phyloP scores from a whole-genome alignment of 2,329 filamentous ascomycete genomes.

The Bertia moriformis region DNA sequence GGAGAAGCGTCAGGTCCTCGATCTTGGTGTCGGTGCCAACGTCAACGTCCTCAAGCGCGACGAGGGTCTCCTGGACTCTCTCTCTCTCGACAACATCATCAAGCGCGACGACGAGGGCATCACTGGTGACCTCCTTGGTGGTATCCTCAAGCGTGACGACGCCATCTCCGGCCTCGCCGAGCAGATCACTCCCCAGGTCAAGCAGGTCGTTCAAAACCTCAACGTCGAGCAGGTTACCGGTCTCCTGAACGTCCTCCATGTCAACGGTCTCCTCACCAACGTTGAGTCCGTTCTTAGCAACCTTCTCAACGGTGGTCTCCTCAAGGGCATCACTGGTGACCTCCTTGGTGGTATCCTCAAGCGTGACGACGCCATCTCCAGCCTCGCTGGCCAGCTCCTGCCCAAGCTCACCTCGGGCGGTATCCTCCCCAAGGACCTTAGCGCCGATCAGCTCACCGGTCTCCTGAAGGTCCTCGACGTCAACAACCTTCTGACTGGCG shows the following conservation, averaged over 20 bases:
- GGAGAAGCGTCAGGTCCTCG: neutral
- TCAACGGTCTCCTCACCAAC: constrained; percentile 3
- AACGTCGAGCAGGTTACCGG: neutral
- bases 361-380: neutral
- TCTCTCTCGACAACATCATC: too few relatives aligned
- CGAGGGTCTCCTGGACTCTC: neutral
- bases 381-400: neutral
- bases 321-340: neutral
- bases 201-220: neutral
- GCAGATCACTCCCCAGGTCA: neutral
- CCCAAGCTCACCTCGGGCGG: neutral
- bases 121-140: neutral
- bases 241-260: neutral
- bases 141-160: neutral
- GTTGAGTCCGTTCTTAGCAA: too few relatives aligned
- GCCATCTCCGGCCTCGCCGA: neutral
- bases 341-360: neutral
- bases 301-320: neutral
- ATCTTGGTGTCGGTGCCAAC: neutral
- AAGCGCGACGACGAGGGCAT: too few relatives aligned
- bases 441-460: neutral
- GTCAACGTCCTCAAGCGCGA: neutral
- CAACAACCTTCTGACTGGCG: neutral
- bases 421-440: neutral
- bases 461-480: neutral